A percentile compares a stretch with the other conserved stretches of the same genome.
These are phyloP conservation scores for Sisymbrium altissimum DNA, from an alignment of 345 rosid genomes.

Conservation along the genomic window DNA sequence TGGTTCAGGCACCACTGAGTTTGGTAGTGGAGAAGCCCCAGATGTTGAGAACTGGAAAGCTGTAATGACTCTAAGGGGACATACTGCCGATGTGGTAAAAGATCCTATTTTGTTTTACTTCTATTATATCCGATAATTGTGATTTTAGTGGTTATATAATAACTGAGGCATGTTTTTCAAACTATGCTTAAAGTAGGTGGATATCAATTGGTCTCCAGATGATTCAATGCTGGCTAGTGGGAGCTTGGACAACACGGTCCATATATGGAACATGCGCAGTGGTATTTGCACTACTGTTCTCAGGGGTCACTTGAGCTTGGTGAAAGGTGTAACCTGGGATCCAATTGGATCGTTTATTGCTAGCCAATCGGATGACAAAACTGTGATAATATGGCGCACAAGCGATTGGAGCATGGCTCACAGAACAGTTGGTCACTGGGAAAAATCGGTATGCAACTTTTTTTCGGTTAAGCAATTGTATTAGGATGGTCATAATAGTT, in stretches of 20 bases:
- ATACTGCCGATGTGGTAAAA: conserved; percentile 99
- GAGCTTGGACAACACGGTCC: conserved; percentile 94
- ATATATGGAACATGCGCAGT: conserved; percentile 90
- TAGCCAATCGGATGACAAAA: conserved; percentile 98
- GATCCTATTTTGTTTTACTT: not conserved
- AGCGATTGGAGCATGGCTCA: conserved; percentile 98
- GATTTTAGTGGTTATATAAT: conserved; percentile 28
- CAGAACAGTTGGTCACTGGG: conserved; percentile 96
- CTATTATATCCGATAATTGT: not conserved
- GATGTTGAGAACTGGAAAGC: conserved; percentile 99
- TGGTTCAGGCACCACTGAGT: conserved; percentile 95
- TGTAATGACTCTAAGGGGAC: conserved; percentile 93
- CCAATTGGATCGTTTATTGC: conserved; percentile 97
- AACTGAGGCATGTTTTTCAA: conserved; percentile 39
- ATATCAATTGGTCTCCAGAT: conserved; percentile 99
- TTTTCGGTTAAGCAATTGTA: not conserved
- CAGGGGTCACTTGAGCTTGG: conserved; percentile 94
- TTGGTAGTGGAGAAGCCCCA: conserved; percentile 98
- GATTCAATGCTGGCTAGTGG: conserved; percentile 94
- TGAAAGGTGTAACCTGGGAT: conserved; percentile 99
- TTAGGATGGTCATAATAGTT: not conserved
- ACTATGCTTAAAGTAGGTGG: conserved; percentile 94
- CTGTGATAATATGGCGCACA: conserved; percentile 98
- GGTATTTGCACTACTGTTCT: conserved; percentile 98
- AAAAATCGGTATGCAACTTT: conserved; percentile 71